These are phyloP conservation scores for Sodiomyces alkalinus DNA, from an alignment of 2,329 filamentous ascomycete genomes.

Conservation along the genomic window DNA sequence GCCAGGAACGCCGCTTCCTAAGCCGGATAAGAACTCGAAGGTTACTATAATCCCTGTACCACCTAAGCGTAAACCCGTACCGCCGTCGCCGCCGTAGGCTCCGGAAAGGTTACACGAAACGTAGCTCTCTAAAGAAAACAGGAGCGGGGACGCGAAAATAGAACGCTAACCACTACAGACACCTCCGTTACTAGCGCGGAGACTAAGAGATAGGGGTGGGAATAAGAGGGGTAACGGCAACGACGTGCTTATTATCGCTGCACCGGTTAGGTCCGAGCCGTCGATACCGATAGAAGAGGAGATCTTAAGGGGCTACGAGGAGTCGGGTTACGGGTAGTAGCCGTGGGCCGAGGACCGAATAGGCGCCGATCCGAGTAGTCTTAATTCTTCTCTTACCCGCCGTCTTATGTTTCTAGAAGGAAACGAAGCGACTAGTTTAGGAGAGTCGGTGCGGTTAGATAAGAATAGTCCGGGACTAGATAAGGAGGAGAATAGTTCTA, in stretches of 20 bases:
- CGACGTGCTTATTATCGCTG: slow-evolving; percentile 47
- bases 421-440: slow-evolving; percentile 9
- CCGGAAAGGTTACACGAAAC: too few species aligned
- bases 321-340: slow-evolving; percentile 10
- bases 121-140: too few species aligned
- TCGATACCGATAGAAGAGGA: slow-evolving; percentile 29
- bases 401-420: too few species aligned
- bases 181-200: slow-evolving; percentile 33
- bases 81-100: slow-evolving; percentile 17
- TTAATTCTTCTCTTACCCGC: too few species aligned
- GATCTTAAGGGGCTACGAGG: slow-evolving; percentile 3
- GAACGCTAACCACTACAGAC: slow-evolving; percentile 19
- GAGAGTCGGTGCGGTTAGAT: background rate
- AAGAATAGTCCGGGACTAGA: background rate
- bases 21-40: slow-evolving; percentile 44
- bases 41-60: slow-evolving; percentile 41
- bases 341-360: slow-evolving; percentile 23
- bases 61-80: slow-evolving; percentile 45
- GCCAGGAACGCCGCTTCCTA: slow-evolving; percentile 63
- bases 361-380: too few species aligned
- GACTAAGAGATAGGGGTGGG: slow-evolving; percentile 16
- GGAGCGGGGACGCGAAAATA: slow-evolving; percentile 4
- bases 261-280: slow-evolving; percentile 47
- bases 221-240: slow-evolving; percentile 25
- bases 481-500: slow-evolving; percentile 2